Evolutionary conservation across 1,139 yeast genomes (phyloP), one percentile per base, ranked within the genome.

Genomic region (Yamadazyma blattariae): DNA sequence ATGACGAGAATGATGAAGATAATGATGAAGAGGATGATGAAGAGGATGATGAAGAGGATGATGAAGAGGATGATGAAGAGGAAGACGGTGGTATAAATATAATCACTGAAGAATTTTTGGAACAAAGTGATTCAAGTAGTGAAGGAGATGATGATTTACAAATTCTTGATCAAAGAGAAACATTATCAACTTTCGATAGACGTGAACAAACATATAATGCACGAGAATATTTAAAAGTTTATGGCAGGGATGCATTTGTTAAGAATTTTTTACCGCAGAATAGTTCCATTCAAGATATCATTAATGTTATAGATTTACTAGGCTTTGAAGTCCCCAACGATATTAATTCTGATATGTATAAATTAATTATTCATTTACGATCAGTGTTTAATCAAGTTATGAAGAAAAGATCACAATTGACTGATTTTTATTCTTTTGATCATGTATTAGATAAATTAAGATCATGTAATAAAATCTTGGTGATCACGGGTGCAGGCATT

Each of bases 401-500:
- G 27, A 61, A 69, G 25, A 71, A 76, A 41, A 67, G 94, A 42
- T 63, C 73, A 5, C 61, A 82, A 41, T 47, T 81, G 23, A 66
- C 71, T 3, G 57, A 67, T 40, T 76, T 82, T 45, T 62, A 68
- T 36, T 76, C 82, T 1, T 51, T 86, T 4, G 82, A 80, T n/a
- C 79, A 82, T 44, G 79, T 83, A 1, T 58, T 77, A 3, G 64
- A 65, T 1, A 73, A 74, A 30, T 65, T 90, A 27, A 49, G 66
- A 14, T 63, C 62, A 9, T 78, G 94, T 1, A 56, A 71, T 14
- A 82, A 79, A 37, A 75, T 92, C 15, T 52, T 92, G 42, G 95
- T 92, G 1, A 64, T 92, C 19, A 88, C 97, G 0, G 98, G 98
- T 5, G 98, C 98, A 0, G 98, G 98, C 14, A 89, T 92, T 30